Conservation (phyloP, 2,329 filamentous ascomycete species). For the Trichophyton equinum region DNA sequence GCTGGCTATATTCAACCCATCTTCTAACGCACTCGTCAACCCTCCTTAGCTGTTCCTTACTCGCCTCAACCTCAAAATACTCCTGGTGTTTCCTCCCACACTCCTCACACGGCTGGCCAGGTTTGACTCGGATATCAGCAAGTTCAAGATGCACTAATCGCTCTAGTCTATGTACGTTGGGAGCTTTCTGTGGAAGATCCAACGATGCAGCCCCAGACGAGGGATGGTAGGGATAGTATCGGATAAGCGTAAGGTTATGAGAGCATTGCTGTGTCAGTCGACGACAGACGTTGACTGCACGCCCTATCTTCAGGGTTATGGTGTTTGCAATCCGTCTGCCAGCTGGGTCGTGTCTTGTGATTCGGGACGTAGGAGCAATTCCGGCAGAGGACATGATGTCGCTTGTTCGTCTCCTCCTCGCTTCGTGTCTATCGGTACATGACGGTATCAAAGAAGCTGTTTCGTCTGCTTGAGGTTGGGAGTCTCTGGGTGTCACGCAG, state of each 20-base stretch:
- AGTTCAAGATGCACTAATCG: slow-evolving; percentile 83
- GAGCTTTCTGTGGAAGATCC: slow-evolving; percentile 39
- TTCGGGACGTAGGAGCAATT: slow-evolving; percentile 13
- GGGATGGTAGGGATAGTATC: slow-evolving; percentile 76
- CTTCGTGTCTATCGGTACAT: slow-evolving; percentile 17
- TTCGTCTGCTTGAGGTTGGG: slow-evolving; percentile 36
- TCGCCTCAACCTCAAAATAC: slow-evolving; percentile 86
- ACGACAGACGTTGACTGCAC: slow-evolving; percentile 71
- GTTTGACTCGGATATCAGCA: slow-evolving; percentile 45
- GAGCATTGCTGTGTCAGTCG: slow-evolving; percentile 83
- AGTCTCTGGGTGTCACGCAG: slow-evolving; percentile 67
- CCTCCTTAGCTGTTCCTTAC: slow-evolving; percentile 52
- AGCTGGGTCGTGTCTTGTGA: slow-evolving; percentile 10
- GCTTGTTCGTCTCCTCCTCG: slow-evolving; percentile 23
- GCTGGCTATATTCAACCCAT: slow-evolving; percentile 78
- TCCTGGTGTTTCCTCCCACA: slow-evolving; percentile 82
- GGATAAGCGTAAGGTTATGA: slow-evolving; percentile 72
- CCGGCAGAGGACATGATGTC: slow-evolving; percentile 29
- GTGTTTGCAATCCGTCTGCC: slow-evolving; percentile 37
- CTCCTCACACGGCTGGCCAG: slow-evolving; percentile 50
- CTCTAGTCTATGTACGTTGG: slow-evolving; percentile 78
- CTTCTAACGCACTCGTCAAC: slow-evolving; percentile 64
- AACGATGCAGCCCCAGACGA: slow-evolving; percentile 20
- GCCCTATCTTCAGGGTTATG: slow-evolving; percentile 54
- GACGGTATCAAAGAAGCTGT: slow-evolving; percentile 48